Evolutionary conservation across 2,329 filamentous ascomycete species (phyloP).

Genomic region (Achaetomium macrosporum): DNA sequence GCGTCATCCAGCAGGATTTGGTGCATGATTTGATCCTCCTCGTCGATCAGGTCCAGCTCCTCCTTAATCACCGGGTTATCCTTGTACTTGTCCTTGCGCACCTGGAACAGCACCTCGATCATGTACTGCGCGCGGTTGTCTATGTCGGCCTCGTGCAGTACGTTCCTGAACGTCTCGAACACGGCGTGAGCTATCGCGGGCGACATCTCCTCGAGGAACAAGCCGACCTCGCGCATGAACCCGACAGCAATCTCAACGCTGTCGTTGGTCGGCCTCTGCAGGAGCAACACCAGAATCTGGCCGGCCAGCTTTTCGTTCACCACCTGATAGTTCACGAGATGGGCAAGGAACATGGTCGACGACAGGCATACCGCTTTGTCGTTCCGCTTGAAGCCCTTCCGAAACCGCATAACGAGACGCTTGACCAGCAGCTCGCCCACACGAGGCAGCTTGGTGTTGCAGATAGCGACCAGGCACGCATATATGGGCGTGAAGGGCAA

Average conservation of each 20-base stretch:
- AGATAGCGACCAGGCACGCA: conserved; percentile 89
- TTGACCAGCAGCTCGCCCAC: conserved; percentile 87
- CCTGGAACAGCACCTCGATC: conserved; percentile 96
- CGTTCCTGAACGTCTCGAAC: conserved; percentile 92
- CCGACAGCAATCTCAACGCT: conserved; percentile 96
- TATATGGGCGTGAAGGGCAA: conserved; percentile 96
- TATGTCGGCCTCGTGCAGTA: conserved; percentile 93
- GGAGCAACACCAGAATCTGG: conserved; percentile 83
- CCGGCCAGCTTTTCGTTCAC: conserved; percentile 89
- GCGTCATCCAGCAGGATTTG: conserved; percentile 74
- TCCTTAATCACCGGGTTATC: conserved; percentile 87
- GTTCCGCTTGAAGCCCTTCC: conserved; percentile 92
- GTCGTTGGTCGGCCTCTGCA: conserved; percentile 95
- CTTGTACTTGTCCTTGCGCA: conserved; percentile 94
- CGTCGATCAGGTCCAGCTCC: conserved; percentile 90
- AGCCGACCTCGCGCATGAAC: conserved; percentile 85
- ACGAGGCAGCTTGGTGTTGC: conserved; percentile 94
- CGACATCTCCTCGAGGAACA: conserved; percentile 94
- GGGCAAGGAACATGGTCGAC: conserved; percentile 89
- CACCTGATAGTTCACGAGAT: conserved; percentile 93
- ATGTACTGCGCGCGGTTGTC: conserved; percentile 99
- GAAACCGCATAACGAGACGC: conserved; percentile 82
- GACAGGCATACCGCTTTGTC: conserved; percentile 94
- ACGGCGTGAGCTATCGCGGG: conserved; percentile 79
- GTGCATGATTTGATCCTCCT: conserved; percentile 97